phyloP scores from a whole-genome alignment of 768 basidiomycete genomes.

The Inosperma sp. region DNA sequence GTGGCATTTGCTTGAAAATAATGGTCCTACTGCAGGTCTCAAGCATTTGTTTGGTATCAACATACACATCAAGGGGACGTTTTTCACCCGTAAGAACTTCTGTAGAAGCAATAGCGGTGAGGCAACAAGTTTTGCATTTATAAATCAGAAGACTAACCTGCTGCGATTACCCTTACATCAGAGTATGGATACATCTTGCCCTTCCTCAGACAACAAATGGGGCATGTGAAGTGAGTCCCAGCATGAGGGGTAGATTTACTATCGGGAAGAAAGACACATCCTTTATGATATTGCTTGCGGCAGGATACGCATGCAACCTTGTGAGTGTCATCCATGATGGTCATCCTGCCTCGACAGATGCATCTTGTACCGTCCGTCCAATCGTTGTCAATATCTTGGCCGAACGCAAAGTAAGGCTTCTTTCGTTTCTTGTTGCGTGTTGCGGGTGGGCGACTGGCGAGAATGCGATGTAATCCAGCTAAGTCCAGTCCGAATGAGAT shows the following conservation, averaged over 20 bases:
- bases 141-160: constrained; percentile 28
- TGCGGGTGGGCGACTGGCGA: constrained; percentile 59
- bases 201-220: constrained; percentile 74
- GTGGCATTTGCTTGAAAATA: constrained; percentile 61
- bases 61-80: constrained; percentile 53
- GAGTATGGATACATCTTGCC: constrained; percentile 67
- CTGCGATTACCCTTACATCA: constrained; percentile 66
- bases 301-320: constrained; percentile 66
- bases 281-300: constrained; percentile 61
- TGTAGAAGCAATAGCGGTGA: constrained; percentile 11
- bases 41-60: constrained; percentile 70
- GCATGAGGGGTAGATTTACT: constrained; percentile 34
- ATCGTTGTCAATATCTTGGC: constrained; percentile 70
- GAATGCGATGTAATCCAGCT: constrained; percentile 75
- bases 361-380: constrained; percentile 75
- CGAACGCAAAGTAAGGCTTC: constrained; percentile 61
- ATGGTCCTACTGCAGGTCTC: constrained; percentile 69
- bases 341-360: constrained; percentile 69
- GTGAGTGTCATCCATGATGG: constrained; percentile 55
- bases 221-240: constrained; percentile 54
- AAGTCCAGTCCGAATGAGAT: constrained; percentile 80
- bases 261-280: constrained; percentile 68
- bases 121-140: constrained; percentile 10
- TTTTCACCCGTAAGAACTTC: constrained; percentile 35
- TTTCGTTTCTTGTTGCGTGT: constrained; percentile 54